Evolutionary conservation across 768 basidiomycete species (phyloP).

Genomic region (Xerocomus spinulosus): DNA sequence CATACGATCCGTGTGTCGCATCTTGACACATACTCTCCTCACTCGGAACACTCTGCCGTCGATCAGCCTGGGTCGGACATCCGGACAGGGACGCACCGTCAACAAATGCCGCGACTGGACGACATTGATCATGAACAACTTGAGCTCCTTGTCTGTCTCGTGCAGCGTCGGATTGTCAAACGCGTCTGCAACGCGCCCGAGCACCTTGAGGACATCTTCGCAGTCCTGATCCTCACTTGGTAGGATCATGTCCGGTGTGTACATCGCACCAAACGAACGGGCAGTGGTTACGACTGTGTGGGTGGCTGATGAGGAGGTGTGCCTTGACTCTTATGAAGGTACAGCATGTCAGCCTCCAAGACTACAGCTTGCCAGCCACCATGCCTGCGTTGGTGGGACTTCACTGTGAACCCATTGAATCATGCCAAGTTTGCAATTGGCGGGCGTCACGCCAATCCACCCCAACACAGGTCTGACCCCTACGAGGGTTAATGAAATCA

Average conservation of each 20-base stretch:
- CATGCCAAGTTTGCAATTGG: no score
- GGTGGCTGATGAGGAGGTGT: constrained; percentile 12
- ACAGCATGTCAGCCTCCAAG: constrained; percentile 16
- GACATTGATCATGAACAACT: constrained; percentile 18
- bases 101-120: constrained; percentile 20
- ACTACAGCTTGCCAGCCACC: constrained; percentile 9
- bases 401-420: no score
- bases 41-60: constrained; percentile 20
- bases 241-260: neutral
- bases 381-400: no score
- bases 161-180: constrained; percentile 23
- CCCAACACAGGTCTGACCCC: no score
- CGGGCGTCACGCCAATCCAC: no score
- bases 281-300: neutral
- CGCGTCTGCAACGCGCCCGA: constrained; percentile 28
- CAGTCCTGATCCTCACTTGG: neutral
- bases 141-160: constrained; percentile 17
- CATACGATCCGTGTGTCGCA: neutral
- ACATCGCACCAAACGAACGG: constrained; percentile 4
- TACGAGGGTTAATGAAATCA: no score
- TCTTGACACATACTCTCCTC: constrained; percentile 10
- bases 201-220: constrained; percentile 20
- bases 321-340: constrained; percentile 2
- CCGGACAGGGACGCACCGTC: constrained; percentile 13
- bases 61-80: no score